Evolutionary conservation across 1,284 basidiomycete genomes (phyloP).

Genomic region (Inonotus hispidus): DNA sequence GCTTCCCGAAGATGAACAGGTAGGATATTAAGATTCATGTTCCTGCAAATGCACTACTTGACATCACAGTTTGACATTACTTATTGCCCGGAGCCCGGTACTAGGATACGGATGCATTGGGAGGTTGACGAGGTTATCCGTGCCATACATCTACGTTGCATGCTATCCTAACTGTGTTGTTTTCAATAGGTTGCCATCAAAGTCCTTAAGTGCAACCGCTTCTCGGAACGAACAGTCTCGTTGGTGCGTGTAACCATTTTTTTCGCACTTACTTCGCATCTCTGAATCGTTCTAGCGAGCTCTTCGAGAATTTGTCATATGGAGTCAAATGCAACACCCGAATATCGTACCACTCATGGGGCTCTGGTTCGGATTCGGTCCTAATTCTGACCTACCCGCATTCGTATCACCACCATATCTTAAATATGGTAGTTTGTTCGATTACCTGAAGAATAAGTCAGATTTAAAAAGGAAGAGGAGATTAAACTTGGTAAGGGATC

Average conservation of each 20-base stretch:
- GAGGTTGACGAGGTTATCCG: not conserved
- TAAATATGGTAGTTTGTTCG: not conserved
- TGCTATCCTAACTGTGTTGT: not conserved
- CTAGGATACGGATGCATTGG: not conserved
- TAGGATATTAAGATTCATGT: not conserved
- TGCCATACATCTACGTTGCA: not conserved
- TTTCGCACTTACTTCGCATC: not conserved
- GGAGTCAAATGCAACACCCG: not conserved
- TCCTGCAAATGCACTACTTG: not conserved
- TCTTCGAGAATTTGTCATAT: not conserved
- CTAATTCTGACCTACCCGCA: not conserved
- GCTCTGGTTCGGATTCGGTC: not conserved
- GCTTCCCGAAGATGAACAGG: not conserved
- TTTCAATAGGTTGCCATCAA: not conserved
- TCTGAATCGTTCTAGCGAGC: not conserved
- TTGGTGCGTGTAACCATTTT: not conserved
- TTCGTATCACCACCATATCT: not conserved
- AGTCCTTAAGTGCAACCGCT: not conserved
- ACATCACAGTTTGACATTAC: not conserved
- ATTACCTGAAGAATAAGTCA: not conserved
- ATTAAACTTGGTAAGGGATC: not conserved
- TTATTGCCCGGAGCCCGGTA: not conserved
- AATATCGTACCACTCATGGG: not conserved
- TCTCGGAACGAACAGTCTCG: not conserved
- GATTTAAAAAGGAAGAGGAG: not conserved